Percentiles rank a stretch among this genome's conserved stretches.
Conservation (phyloP, 192 early-diverging fungal species). For the Endogone sp. region DNA sequence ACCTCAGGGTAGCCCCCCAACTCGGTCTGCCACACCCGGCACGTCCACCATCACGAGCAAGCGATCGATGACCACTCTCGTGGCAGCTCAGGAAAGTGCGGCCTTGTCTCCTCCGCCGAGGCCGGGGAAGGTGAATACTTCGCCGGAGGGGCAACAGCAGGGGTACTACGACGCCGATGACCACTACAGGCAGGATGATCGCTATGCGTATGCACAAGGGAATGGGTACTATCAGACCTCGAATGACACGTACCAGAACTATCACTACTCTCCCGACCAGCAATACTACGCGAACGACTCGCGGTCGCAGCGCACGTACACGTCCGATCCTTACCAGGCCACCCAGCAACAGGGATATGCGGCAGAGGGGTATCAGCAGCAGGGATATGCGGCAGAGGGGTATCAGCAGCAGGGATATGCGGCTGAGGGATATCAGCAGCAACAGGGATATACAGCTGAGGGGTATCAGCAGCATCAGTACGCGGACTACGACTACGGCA, state of each 20-base stretch:
- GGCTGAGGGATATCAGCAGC: neutral
- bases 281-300: neutral
- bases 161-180: neutral
- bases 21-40: neutral
- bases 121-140: neutral
- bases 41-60: neutral
- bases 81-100: neutral
- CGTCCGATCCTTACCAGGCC: neutral
- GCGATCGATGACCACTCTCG: neutral
- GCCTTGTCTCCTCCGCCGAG: neutral
- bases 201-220: neutral
- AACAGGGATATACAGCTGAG: neutral
- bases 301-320: too few species aligned
- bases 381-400: neutral
- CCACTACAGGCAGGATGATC: neutral
- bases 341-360: neutral
- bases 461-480: neutral
- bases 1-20: neutral
- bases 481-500: neutral
- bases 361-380: neutral
- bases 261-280: neutral
- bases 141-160: neutral
- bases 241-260: neutral
- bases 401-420: neutral
- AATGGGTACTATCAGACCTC: neutral